phyloP scores from a whole-genome alignment of 1,284 basidiomycete genomes.

The Puccinia polysora region DNA sequence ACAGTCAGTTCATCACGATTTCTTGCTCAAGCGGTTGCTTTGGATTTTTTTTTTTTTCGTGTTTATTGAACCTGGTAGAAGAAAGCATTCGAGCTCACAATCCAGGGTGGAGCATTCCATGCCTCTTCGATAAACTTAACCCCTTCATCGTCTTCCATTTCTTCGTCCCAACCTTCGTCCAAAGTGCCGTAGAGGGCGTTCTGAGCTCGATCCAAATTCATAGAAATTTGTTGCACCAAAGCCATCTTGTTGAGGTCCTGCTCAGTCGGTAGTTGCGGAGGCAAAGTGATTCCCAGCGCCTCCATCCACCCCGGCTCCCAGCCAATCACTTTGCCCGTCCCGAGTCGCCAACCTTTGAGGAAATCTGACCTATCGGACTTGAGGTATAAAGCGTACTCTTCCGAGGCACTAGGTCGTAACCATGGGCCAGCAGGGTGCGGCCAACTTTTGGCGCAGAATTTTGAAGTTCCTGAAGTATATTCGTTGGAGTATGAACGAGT shows the following conservation, averaged over 20 bases:
- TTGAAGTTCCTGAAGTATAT: neutral
- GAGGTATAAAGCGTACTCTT: slow-evolving; percentile 2
- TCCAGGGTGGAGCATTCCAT: neutral
- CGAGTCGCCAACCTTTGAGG: slow-evolving; percentile 12
- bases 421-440: slow-evolving; percentile 36
- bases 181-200: slow-evolving; percentile 17
- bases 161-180: neutral
- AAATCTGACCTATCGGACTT: neutral
- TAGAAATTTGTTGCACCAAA: slow-evolving; percentile 12
- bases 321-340: slow-evolving; percentile 13
- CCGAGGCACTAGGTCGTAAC: slow-evolving; percentile 9
- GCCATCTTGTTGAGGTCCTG: slow-evolving; percentile 12
- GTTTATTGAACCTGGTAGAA: too few species aligned
- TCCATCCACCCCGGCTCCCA: slow-evolving; percentile 17
- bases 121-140: neutral
- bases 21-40: too few species aligned
- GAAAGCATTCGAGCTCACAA: neutral
- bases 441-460: neutral
- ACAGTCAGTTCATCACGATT: too few species aligned
- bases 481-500: neutral
- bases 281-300: slow-evolving; percentile 1
- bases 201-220: slow-evolving; percentile 23
- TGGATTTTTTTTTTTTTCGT: too few species aligned
- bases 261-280: slow-evolving; percentile 27
- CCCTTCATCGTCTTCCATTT: slow-evolving; percentile 11